Conservation (phyloP, 371 early-diverging fungal species). For the Zychaea mexicana region DNA sequence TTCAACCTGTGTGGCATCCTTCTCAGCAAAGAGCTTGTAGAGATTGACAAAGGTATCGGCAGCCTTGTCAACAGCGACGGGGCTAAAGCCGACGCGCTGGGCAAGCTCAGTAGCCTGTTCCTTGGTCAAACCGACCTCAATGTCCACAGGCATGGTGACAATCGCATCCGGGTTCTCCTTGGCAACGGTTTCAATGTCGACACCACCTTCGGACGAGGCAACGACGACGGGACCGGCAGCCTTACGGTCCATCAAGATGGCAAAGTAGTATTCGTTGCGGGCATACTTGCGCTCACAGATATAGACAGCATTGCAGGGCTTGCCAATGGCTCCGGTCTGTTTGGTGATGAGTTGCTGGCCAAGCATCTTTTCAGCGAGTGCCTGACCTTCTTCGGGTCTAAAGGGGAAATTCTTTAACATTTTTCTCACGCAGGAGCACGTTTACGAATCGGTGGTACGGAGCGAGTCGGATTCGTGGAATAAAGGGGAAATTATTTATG, state of each 20-base stretch:
- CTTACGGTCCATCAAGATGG: conserved; percentile 96
- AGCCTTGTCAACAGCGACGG: conserved; percentile 80
- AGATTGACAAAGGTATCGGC: conserved; percentile 91
- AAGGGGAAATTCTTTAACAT: neutral
- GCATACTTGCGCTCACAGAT: conserved; percentile 95
- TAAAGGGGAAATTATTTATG: neutral
- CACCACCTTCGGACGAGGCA: conserved; percentile 96
- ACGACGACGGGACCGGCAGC: conserved; percentile 94
- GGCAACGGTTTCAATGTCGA: conserved; percentile 97
- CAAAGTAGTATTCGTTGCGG: conserved; percentile 97
- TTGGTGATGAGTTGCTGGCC: conserved; percentile 97
- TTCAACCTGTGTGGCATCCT: conserved; percentile 97
- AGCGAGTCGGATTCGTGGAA: too few species aligned
- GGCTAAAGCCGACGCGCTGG: conserved; percentile 86
- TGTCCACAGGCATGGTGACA: conserved; percentile 80
- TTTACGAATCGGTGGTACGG: too few species aligned
- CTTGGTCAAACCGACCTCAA: conserved; percentile 65
- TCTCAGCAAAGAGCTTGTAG: conserved; percentile 94
- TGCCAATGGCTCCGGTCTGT: conserved; percentile 96
- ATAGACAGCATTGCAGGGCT: conserved; percentile 93
- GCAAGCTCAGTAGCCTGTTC: conserved; percentile 73
- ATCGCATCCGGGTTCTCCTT: conserved; percentile 94
- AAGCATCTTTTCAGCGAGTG: conserved; percentile 94
- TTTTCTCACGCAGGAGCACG: too few species aligned
- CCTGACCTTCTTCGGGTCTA: conserved; percentile 87